phyloP scores from a whole-genome alignment of 306 rosid genomes.

The Prunus kanzakura region DNA sequence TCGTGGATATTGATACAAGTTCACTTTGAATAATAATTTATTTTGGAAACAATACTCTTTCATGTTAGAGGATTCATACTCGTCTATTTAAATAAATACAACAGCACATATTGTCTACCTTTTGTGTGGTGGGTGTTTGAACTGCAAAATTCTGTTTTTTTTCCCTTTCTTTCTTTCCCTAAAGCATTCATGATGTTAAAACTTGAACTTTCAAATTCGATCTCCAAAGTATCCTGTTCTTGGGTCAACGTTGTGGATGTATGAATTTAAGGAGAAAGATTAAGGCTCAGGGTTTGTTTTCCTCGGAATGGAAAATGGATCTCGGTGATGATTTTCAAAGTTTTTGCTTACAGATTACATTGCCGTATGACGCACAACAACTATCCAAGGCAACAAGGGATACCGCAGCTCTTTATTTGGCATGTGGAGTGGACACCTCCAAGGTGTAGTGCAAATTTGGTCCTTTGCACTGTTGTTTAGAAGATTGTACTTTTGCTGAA shows the following conservation, averaged over 20 bases:
- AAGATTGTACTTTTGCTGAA: constrained; percentile 16
- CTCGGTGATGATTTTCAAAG: background rate
- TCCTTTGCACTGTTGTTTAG: constrained; percentile 10
- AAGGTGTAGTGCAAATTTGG: constrained; percentile 51
- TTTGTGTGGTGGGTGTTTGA: background rate
- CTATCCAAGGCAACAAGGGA: constrained; percentile 74
- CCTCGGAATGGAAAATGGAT: background rate
- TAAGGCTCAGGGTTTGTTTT: background rate
- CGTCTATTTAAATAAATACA: background rate
- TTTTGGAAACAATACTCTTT: background rate
- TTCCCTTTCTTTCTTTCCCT: background rate
- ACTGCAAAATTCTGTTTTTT: background rate
- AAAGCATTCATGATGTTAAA: background rate
- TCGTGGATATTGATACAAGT: background rate
- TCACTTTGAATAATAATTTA: background rate
- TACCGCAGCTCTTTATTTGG: constrained; percentile 95
- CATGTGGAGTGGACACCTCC: constrained; percentile 90
- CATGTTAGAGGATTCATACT: background rate
- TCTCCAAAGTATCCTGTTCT: background rate
- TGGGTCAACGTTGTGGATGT: background rate
- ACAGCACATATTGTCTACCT: background rate
- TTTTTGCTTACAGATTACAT: constrained; percentile 58
- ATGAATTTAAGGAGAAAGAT: background rate
- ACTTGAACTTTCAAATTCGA: background rate
- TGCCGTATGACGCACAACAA: constrained; percentile 72